Evolutionary conservation across 441 rosid species (phyloP).

Genomic region (Jatropha multifida): DNA sequence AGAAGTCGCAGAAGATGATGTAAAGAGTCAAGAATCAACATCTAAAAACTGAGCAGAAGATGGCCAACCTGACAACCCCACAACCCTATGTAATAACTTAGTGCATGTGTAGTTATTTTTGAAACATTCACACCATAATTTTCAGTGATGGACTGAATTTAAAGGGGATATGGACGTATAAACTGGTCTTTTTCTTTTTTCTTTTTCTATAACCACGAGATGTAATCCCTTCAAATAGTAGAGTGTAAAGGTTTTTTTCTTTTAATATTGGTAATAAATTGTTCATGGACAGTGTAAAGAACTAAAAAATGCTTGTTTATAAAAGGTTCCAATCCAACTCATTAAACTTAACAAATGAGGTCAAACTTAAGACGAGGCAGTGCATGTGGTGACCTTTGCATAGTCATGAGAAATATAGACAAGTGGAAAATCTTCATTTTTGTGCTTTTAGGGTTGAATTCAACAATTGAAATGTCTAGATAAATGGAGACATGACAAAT

Average conservation of each 20-base stretch:
- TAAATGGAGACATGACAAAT: constrained; percentile 5
- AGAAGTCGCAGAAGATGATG: neutral
- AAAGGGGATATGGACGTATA: constrained; percentile 35
- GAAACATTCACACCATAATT: constrained; percentile 26
- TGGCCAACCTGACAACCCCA: constrained; percentile 46
- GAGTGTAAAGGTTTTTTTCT: no score
- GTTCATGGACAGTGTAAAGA: no score
- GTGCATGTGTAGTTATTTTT: constrained; percentile 13
- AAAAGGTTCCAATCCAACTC: no score
- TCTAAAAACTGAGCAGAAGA: constrained; percentile 23
- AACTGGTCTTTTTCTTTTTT: constrained; percentile 13
- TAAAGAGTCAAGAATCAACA: neutral
- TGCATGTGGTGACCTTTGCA: neutral
- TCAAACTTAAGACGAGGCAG: neutral
- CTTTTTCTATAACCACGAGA: neutral
- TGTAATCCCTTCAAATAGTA: no score
- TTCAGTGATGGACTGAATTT: constrained; percentile 34
- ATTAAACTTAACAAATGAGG: no score
- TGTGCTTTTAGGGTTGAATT: constrained; percentile 14
- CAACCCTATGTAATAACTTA: constrained; percentile 7
- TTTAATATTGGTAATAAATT: neutral
- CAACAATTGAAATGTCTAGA: constrained; percentile 2
- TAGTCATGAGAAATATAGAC: neutral
- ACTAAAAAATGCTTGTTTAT: no score
- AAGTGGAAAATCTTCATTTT: neutral